Evolutionary conservation across 108 stramenopile species (phyloP).

Genomic region (Cyclotella atomus): DNA sequence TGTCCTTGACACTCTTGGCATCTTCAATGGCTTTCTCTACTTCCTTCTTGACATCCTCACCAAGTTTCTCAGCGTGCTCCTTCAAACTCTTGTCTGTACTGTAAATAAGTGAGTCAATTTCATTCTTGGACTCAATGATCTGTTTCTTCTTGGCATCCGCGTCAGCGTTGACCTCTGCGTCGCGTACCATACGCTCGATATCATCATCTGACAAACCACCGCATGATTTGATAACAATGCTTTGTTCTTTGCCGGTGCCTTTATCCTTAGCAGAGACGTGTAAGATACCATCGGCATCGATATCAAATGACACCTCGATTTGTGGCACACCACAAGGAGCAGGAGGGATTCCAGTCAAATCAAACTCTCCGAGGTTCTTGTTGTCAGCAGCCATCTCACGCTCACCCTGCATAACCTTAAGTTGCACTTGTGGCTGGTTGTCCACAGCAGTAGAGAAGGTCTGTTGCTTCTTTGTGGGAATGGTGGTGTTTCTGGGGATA

Average conservation of each 20-base stretch:
- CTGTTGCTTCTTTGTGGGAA: conserved; percentile 99
- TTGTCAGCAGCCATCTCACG: conserved; percentile 99
- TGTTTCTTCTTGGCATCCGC: conserved; percentile 93
- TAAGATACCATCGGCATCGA: conserved; percentile 99
- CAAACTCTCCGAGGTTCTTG: conserved; percentile 98
- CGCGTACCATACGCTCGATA: conserved; percentile 99
- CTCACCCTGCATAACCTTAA: conserved; percentile 99
- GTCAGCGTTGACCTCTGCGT: conserved; percentile 97
- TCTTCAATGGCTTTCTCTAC: conserved; percentile 92
- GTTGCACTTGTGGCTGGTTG: conserved; percentile 95
- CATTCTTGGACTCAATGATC: conserved; percentile 96
- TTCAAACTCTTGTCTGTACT: conserved; percentile 82
- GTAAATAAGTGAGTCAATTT: conserved; percentile 95
- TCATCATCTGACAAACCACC: conserved; percentile 98
- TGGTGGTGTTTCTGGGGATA: conserved; percentile 99
- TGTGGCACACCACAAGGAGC: conserved; percentile 99
- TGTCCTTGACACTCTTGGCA: conserved; percentile 87
- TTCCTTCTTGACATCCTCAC: conserved; percentile 91
- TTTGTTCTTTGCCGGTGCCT: conserved; percentile 99
- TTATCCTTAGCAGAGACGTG: conserved; percentile 99
- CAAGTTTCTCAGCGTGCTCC: conserved; percentile 94
- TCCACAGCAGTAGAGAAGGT: conserved; percentile 99
- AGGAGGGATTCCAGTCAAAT: conserved; percentile 98
- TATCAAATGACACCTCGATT: conserved; percentile 99
- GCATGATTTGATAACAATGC: conserved; percentile 94